Base-by-base conservation (phyloP, 768 basidiomycete genomes). In the Suillus paluster region DNA sequence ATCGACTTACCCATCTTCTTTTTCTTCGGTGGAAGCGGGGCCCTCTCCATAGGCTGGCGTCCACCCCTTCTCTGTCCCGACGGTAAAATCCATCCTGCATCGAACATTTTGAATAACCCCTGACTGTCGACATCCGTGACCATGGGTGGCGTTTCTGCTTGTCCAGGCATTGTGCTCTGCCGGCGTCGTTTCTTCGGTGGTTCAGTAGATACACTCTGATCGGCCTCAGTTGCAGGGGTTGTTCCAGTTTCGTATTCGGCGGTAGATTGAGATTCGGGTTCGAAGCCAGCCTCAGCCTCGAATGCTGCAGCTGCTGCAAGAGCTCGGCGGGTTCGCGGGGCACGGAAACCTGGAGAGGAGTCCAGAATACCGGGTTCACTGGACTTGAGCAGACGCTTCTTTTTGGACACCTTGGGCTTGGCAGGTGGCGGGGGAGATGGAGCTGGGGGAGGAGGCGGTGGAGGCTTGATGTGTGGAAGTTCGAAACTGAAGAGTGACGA, bases 51-150 rank as follows among this genome's bases (percentile, higher is more conserved):
- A 15, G 79, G 70, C 23, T 75, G 72, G 15, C 90, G 78, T 23
- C 86, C 86, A 34, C 87, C 84, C 36, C 94, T 82, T 65, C 86
- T 84, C 57, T 86, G 84, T 38, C 90, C 91, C 3, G 86, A 79
- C 25, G 93, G 91, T 15, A 96, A 76, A 9, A 97, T 92, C 94
- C 94, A 96, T 1, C 95, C 95, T 25, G 81, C 79, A 62, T 97
- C 89, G 76, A 97, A 97, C 76, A 89, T 75, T 70, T 80, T 84
- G 80, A 97, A 97, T 21, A 88, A 89, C 46, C 84, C 84, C 59
- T 85, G 83, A 46, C 84, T 82, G 70, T 90, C 90, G 36, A 96
- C 86, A 45, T 87, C 80, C n/a, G 87, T 83, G 3, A 93, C 88
- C 58, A 91, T 77, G 27, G 83, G 81, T 5, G 88, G 84, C 3